These are phyloP conservation scores for Hordeum vulgare DNA, from an alignment of 176 grass and related monocot species.

Conservation along the genomic window DNA sequence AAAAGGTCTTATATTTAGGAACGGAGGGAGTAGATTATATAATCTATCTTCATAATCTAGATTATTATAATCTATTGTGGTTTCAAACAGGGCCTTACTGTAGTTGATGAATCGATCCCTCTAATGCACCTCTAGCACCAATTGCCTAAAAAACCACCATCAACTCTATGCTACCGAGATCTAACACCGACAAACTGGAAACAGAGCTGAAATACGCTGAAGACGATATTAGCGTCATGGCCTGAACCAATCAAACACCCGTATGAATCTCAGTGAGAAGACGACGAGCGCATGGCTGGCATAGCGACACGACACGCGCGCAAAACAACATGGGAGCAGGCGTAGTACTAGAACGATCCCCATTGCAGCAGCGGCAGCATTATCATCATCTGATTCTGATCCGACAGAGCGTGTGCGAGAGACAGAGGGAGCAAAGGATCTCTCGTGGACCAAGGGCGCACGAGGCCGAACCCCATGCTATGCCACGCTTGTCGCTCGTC, in stretches of 20 bases:
- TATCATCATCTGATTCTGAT: not conserved
- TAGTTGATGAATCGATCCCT: no score
- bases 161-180: not conserved
- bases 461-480: not conserved
- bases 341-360: not conserved
- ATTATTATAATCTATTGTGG: no score
- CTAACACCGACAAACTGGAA: not conserved
- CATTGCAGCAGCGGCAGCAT: not conserved
- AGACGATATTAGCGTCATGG: not conserved
- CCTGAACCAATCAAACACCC: constrained; percentile 1
- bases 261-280: not conserved
- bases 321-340: not conserved
- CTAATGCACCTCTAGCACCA: no score
- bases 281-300: not conserved
- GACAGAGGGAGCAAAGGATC: not conserved
- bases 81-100: no score
- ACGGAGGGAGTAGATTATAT: no score
- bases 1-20: no score
- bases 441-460: not conserved
- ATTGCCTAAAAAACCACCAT: not conserved
- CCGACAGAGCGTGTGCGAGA: not conserved
- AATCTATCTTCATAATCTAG: no score
- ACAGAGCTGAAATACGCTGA: not conserved
- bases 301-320: not conserved
- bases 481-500: not conserved